Evolutionary conservation across 805 yeast genomes (phyloP).

Genomic region (Pichia occidentalis): DNA sequence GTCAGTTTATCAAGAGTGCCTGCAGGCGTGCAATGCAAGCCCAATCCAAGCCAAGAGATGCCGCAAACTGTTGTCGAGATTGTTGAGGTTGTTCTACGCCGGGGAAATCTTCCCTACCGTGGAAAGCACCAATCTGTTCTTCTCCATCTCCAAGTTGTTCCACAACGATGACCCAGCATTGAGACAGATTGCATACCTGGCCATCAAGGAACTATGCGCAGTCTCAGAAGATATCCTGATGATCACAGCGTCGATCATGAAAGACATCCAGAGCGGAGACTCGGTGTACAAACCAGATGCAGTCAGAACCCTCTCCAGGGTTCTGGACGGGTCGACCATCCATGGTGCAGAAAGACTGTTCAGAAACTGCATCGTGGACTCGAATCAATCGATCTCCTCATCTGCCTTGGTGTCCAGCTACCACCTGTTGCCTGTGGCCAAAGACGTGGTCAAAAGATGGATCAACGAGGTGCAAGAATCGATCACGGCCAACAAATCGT

Average conservation of each 20-base stretch:
- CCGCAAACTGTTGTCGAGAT: conserved; percentile 72
- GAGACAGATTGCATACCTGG: conserved; percentile 89
- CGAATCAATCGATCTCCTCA: conserved; percentile 77
- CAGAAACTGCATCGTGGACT: conserved; percentile 89
- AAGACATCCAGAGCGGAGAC: conserved; percentile 90
- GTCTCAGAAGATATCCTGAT: conserved; percentile 88
- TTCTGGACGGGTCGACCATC: conserved; percentile 84
- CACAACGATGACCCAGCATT: conserved; percentile 84
- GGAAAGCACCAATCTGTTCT: conserved; percentile 89
- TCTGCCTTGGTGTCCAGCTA: conserved; percentile 94
- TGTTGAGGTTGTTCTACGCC: conserved; percentile 71
- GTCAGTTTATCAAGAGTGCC: conserved; percentile 95
- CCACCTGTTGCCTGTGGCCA: conserved; percentile 82
- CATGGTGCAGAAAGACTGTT: conserved; percentile 89
- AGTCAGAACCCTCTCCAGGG: conserved; percentile 82
- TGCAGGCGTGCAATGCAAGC: conserved; percentile 84
- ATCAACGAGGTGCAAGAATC: conserved; percentile 92
- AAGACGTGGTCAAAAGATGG: conserved; percentile 89
- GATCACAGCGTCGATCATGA: conserved; percentile 98
- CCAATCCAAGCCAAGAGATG: conserved; percentile 86
- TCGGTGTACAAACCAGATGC: conserved; percentile 88
- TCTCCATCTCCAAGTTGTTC: conserved; percentile 88
- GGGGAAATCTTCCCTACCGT: conserved; percentile 84
- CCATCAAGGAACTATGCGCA: conserved; percentile 83
- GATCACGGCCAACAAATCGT: conserved; percentile 54